Percentiles rank a stretch among this genome's conserved stretches.
Conservation (phyloP, 1,139 yeast species). For the Hyphopichia buzzinii region DNA sequence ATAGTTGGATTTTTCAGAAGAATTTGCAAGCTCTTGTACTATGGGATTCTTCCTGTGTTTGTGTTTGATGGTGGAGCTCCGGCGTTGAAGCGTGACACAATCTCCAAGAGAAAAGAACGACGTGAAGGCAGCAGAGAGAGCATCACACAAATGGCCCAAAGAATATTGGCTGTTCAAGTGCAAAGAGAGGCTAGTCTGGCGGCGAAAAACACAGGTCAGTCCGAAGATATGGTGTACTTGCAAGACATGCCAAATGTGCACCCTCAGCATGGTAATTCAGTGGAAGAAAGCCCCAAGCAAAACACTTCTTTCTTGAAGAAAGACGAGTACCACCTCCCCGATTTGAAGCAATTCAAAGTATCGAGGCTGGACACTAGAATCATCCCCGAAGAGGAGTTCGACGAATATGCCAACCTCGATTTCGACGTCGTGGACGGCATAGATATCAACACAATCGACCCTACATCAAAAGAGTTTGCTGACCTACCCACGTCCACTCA, state of each 20-base stretch:
- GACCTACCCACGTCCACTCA: slow-evolving; percentile 77
- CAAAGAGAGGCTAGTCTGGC: slow-evolving; percentile 52
- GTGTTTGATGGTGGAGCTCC: slow-evolving; percentile 99
- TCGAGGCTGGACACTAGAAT: slow-evolving; percentile 62
- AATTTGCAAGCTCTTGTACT: slow-evolving; percentile 83
- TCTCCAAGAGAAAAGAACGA: slow-evolving; percentile 64
- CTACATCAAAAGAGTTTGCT: slow-evolving; percentile 63
- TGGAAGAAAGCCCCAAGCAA: slow-evolving; percentile 5
- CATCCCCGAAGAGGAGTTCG: slow-evolving; percentile 70
- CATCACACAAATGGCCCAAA: slow-evolving; percentile 74
- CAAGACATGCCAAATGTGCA: slow-evolving; percentile 41
- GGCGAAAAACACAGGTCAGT: slow-evolving; percentile 11
- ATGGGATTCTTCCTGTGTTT: slow-evolving; percentile 89
- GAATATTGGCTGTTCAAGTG: slow-evolving; percentile 74
- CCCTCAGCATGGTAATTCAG: slow-evolving; percentile 12
- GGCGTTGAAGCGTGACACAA: slow-evolving; percentile 71
- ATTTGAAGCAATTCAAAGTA: slow-evolving; percentile 41
- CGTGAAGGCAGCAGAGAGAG: slow-evolving; percentile 74
- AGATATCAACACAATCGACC: slow-evolving; percentile 69
- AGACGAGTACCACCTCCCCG: slow-evolving; percentile 88
- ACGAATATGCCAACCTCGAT: slow-evolving; percentile 56
- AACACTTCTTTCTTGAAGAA: slow-evolving; percentile 30
- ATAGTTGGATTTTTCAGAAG: slow-evolving; percentile 92
- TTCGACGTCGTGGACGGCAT: slow-evolving; percentile 70
- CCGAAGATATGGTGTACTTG: slow-evolving; percentile 29